Evolutionary conservation across 1,139 yeast species (phyloP), one percentile per base, ranked within the genome.

Genomic region (Candida sp.): DNA sequence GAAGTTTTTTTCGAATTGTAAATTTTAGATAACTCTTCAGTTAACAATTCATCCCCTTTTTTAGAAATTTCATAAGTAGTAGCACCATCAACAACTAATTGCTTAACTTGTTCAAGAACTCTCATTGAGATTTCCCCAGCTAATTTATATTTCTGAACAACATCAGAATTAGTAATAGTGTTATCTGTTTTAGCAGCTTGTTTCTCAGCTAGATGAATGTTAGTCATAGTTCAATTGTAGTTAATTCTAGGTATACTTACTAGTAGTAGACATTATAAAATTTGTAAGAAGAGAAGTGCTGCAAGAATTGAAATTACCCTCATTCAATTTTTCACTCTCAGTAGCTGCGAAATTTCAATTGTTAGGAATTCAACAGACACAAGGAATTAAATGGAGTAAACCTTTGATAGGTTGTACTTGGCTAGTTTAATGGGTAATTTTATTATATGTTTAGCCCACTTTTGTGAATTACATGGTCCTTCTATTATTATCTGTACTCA

Each of bases 401-500:
- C 19, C 19, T 15, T 15, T 15, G 19, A 15, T 15, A 15, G 19
- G 19, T 15, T 15, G 19, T 15, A 15, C 19, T 15, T 15, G 19
- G 19, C 3, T 15, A 15, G 19, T 15, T 15, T 34, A 19, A 61
- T 60, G 65, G 44, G 57, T 9, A 62, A 63, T 42, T 62, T 53
- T 44, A 74, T 77, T 45, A 68, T 86, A 19, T 77, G 89, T 38
- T 60, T 87, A 46, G 86, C 90, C 0, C 96, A 87, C 56, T 88
- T 87, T 59, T 88, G 96, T 62, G 96, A 88, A 63, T 73, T 84
- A 29, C 96, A 88, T 58, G 96, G 96, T 0, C 96, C 96, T 0
- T 74, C 84, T 15, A 76, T 84, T 39, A 73, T 88, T n/a, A 64
- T 84, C 55, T 87, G 91, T 53, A 85, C 95, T 0, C 93, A 86